Evolutionary conservation across 2,329 filamentous ascomycete genomes (phyloP).

Genomic region (Ophiocordyceps polyrhachis-furcata): DNA sequence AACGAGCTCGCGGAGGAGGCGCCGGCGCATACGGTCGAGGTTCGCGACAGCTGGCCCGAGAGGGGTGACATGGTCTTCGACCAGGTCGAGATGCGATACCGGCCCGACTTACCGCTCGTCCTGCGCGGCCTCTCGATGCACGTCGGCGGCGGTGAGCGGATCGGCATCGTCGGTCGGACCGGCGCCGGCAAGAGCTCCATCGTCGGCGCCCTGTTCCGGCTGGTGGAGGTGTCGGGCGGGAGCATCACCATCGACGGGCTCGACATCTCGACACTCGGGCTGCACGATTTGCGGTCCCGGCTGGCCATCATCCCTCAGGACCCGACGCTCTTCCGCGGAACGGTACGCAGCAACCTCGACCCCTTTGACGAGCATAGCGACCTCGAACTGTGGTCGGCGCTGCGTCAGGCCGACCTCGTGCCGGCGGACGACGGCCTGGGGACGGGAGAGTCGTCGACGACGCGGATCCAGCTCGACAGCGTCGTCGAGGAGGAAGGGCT

Average conservation of each 20-base stretch:
- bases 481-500: conserved; percentile 84
- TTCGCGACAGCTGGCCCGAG: conserved; percentile 66
- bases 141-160: conserved; percentile 55
- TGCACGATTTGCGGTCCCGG: conserved; percentile 56
- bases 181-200: conserved; percentile 72
- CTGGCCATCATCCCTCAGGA: conserved; percentile 74
- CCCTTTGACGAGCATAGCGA: conserved; percentile 66
- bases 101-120: conserved; percentile 51
- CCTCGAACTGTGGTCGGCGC: conserved; percentile 57
- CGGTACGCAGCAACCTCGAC: conserved; percentile 61
- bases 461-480: conserved; percentile 64
- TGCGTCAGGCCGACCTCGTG: conserved; percentile 46
- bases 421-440: conserved; percentile 8
- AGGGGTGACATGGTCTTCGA: conserved; percentile 64
- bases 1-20: conserved; percentile 77
- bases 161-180: conserved; percentile 66
- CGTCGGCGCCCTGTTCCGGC: conserved; percentile 65
- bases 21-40: conserved; percentile 55
- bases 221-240: conserved; percentile 46
- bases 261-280: conserved; percentile 53
- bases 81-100: conserved; percentile 63
- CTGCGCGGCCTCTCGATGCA: conserved; percentile 54
- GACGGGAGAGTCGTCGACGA: conserved; percentile 34
- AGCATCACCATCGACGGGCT: conserved; percentile 46
- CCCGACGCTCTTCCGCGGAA: conserved; percentile 66